Conservation (phyloP, 352 stramenopile genomes). For the Phytophthora nicotianae region DNA sequence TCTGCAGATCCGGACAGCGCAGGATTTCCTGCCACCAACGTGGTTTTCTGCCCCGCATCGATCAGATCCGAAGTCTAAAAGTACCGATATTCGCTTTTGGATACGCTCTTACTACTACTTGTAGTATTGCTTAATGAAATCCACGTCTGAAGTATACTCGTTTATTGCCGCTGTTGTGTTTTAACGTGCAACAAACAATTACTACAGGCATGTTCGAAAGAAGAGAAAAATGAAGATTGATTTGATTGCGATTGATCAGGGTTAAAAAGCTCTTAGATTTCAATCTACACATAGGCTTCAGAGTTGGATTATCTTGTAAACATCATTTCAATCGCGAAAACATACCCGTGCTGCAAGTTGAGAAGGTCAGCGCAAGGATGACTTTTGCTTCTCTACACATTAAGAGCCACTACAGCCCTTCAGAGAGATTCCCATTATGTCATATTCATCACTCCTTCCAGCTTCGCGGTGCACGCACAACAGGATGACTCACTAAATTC, state of each 20-base stretch:
- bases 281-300: slow-evolving; percentile 80
- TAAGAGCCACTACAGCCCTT: slow-evolving; percentile 44
- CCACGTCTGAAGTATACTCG: no score
- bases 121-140: no score
- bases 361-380: slow-evolving; percentile 85
- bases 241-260: slow-evolving; percentile 61
- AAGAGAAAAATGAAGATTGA: background rate
- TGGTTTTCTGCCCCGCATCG: no score
- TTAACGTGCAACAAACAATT: no score
- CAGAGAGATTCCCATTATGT: slow-evolving; percentile 87
- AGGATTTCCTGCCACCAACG: no score
- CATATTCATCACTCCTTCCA: slow-evolving; percentile 76
- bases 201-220: no score
- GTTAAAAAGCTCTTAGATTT: slow-evolving; percentile 87
- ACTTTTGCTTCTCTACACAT: slow-evolving; percentile 63
- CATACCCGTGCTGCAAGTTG: background rate
- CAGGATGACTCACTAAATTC: slow-evolving; percentile 2
- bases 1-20: no score
- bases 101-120: no score
- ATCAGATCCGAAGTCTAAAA: no score
- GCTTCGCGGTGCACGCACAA: slow-evolving; percentile 2
- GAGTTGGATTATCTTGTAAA: slow-evolving; percentile 85
- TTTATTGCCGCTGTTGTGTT: no score
- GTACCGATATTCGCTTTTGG: no score
- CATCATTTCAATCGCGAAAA: slow-evolving; percentile 64